Evolutionary conservation across 495 filamentous ascomycete genomes (phyloP), one percentile per base, ranked within the genome.

Genomic region (Mycothermus thermophilus): DNA sequence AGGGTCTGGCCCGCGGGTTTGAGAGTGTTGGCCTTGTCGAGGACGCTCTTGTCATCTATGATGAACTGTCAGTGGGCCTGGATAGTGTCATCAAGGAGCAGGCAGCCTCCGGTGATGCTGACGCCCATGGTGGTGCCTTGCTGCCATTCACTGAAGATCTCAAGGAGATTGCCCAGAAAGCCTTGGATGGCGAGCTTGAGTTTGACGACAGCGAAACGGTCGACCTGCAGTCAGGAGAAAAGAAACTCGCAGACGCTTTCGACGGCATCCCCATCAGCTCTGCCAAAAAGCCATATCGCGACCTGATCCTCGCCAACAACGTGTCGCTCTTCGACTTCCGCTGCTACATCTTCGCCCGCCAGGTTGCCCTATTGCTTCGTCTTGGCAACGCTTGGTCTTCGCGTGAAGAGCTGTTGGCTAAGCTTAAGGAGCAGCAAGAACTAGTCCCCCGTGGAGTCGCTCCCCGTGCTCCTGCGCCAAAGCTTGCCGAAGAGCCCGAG

Each of bases 321-420:
- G 92, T 96, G 19, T 96, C 90, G n/a, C 66, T 92, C 9, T 96
- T 95, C 47, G 90, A 99, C 53, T 96, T 99, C 55, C 72, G 80
- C 39, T 86, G 78, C 42, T 99, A 99, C 52, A 69, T 99, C 8
- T 96, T 95, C 60, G 78, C 83, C 15, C 71, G 90, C 17, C 90
- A 99, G 49, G 69, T 93, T 46, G 73, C 77, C 10, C 56, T 97
- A 3, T 66, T 95, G 8, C 70, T 94, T 15, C 77, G 90, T 22
- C 71, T 93, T 8, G 85, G 79, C 10, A 90, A 85, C 52, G 69
- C 69, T 5, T 64, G 52, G 55, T 72, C 67, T 2, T 65, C 69
- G 1, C 54, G 63, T 27, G 67, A 72, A 40, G 69, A 74, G 38
- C 53, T 74, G 7, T 52, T 74, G 1, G 67, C 67, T 16, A 74